Base-by-base conservation (phyloP, 140 eudicot species). In the Senecio squalidus region DNA sequence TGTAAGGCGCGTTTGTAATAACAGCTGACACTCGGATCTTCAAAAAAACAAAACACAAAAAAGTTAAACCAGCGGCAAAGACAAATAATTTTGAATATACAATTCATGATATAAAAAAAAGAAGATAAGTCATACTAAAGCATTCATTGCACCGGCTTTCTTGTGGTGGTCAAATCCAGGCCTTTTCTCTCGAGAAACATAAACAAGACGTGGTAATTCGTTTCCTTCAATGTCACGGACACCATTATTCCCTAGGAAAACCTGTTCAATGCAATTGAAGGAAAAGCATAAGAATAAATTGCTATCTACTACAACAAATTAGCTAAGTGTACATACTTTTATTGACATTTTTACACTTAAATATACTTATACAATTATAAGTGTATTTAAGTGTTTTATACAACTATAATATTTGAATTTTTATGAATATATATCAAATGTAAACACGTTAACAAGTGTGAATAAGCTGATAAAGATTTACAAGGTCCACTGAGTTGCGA, bases 121-220 rank as follows among this genome's bases (percentile, higher is more conserved):
- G 60, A 27, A n/a, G 15, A 51, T 40, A 18, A 49, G 41, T 62
- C 43, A 25, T 43, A 71, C 89, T 67, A 84, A 62, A 45, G 94
- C 76, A 67, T 84, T 84, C 94, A 84, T 84, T 25, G 94, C 94
- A 36, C 89, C 94, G 5, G 94, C 94, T 71, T 84, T 84, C 43
- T 84, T 84, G 68, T 84, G 94, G 72, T 84, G 89, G 34, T 78
- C 80, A 38, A 84, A 84, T 24, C 94, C 94, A 3, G 85, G 94
- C 52, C 85, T 69, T 75, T 84, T 84, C 59, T 84, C 94, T 60
- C 89, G 67, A 40, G 89, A 84, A 46, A 84, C 94, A 45, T 84
- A 84, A 29, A 84, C 83, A 16, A 84, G 75, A 6, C 70, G 84
- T 29, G 94, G 89, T 29, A 84, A 60, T 55, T 58, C 70, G 16